These are phyloP conservation scores for Fusarium poae DNA, from an alignment of 2,329 filamentous ascomycete species.

Conservation along the genomic window DNA sequence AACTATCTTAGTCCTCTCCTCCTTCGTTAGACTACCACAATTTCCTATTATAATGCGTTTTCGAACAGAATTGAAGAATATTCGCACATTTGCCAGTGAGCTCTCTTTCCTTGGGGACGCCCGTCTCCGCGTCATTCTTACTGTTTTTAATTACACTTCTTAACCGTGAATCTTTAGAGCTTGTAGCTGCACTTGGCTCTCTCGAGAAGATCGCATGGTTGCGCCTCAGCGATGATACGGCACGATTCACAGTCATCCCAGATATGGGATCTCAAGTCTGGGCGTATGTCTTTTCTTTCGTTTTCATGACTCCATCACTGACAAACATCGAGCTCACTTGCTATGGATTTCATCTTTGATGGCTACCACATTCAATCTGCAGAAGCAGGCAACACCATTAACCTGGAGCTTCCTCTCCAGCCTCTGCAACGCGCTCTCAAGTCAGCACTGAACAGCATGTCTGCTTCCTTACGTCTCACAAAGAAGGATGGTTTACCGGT, in stretches of 20 bases:
- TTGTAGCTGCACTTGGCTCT: constrained; percentile 73
- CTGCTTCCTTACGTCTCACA: constrained; percentile 87
- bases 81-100: constrained; percentile 74
- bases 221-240: constrained; percentile 85
- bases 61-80: constrained; percentile 74
- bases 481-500: constrained; percentile 92
- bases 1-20: neutral
- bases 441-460: constrained; percentile 84
- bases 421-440: constrained; percentile 91
- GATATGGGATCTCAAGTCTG: constrained; percentile 96
- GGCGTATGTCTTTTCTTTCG: constrained; percentile 71
- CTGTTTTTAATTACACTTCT: neutral
- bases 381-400: constrained; percentile 87
- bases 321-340: constrained; percentile 61
- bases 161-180: constrained; percentile 59
- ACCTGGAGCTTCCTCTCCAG: constrained; percentile 92
- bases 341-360: constrained; percentile 88
- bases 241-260: constrained; percentile 95
- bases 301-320: constrained; percentile 5
- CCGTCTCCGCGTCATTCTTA: neutral
- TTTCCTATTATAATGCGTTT: constrained; percentile 68
- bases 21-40: constrained; percentile 6
- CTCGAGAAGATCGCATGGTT: constrained; percentile 91
- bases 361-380: constrained; percentile 88
- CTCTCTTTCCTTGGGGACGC: neutral